Conservation (phyloP, 805 yeast genomes). For the Cyberlindnera lachancei region DNA sequence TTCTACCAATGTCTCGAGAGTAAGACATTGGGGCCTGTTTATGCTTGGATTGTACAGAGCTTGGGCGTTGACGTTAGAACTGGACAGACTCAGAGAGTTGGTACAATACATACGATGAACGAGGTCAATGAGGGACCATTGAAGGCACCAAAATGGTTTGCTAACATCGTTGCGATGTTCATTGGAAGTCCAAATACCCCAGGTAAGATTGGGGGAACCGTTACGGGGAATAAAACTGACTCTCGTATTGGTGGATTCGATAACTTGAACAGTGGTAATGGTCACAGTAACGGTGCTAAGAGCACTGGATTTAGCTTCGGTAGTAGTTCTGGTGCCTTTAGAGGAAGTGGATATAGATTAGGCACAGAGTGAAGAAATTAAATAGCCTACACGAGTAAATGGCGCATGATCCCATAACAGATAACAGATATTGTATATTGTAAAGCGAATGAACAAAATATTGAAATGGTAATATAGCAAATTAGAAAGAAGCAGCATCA, state of each 20-base stretch:
- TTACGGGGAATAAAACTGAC: constrained; percentile 3
- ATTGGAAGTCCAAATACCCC: constrained; percentile 1
- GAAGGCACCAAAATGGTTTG: constrained; percentile 46
- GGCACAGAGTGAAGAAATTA: constrained; percentile 17
- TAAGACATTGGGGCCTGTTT: constrained; percentile 38
- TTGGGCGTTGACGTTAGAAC: constrained; percentile 17
- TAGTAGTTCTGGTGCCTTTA: constrained; percentile 14
- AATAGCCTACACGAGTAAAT: not conserved
- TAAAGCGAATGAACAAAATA: too few species aligned
- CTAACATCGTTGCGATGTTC: constrained; percentile 19
- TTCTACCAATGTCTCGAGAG: constrained; percentile 56
- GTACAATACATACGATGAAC: constrained; percentile 22
- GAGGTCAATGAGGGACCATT: constrained; percentile 46
- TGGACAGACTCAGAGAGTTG: constrained; percentile 24
- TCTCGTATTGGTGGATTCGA: constrained; percentile 1
- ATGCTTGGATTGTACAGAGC: constrained; percentile 20
- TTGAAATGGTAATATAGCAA: too few species aligned
- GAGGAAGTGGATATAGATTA: constrained; percentile 33
- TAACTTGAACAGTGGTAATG: not conserved
- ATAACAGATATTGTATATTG: too few species aligned
- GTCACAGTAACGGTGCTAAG: not conserved
- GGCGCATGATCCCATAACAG: too few species aligned
- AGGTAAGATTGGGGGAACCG: too few species aligned
- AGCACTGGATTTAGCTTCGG: constrained; percentile 12
- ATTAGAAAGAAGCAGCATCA: too few species aligned